Conservation (phyloP, 2,329 filamentous ascomycete species). For the Colletotrichum sp. region DNA sequence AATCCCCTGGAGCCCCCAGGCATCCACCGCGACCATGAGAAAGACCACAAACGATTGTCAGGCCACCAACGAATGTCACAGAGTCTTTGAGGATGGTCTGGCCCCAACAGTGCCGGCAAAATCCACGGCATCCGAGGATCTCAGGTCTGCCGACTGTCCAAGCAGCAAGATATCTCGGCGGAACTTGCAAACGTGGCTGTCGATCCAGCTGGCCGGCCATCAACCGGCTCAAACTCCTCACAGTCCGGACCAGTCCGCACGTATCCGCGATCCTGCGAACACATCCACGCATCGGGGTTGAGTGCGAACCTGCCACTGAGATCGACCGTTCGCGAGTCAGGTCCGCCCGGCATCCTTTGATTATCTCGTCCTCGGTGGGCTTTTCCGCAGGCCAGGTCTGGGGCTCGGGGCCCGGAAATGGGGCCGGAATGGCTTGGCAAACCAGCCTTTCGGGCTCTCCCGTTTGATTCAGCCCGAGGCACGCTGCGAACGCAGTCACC, state of each 20-base stretch:
- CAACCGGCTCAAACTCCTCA: not conserved
- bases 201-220: not conserved
- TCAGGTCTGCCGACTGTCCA: not conserved
- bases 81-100: not conserved
- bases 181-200: not conserved
- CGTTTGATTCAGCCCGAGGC: not conserved
- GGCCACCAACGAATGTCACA: not conserved
- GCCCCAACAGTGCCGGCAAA: not conserved
- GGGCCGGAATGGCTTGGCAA: not conserved
- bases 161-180: not conserved
- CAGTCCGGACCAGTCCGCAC: not conserved
- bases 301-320: not conserved
- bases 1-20: not conserved
- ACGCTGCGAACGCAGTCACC: not conserved
- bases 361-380: not conserved
- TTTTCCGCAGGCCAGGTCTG: not conserved
- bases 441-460: not conserved
- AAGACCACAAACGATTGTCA: not conserved
- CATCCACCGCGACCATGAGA: not conserved
- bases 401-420: not conserved
- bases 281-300: not conserved
- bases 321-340: not conserved
- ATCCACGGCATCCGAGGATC: not conserved
- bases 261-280: not conserved
- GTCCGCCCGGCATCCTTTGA: not conserved